Conservation (phyloP, 345 rosid genomes). For the Eucalyptus tenuipes region DNA sequence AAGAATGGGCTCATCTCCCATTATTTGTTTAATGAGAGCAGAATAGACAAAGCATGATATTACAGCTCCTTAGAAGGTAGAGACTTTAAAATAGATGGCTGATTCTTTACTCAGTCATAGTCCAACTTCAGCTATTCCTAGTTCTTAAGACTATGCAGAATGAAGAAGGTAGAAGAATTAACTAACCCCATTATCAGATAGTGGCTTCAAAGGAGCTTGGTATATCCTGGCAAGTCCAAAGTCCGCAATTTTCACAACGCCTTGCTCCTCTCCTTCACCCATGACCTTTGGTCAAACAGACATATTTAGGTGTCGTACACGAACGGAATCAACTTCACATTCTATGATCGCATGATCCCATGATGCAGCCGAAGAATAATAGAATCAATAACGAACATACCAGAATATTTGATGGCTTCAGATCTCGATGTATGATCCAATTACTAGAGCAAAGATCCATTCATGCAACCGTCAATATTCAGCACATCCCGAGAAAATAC, state of each 20-base stretch:
- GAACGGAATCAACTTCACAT: not conserved
- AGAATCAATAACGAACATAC: slow-evolving; percentile 3
- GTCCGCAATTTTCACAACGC: slow-evolving; percentile 94
- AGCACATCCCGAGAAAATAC: not conserved
- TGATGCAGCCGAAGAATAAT: not conserved
- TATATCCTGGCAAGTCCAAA: slow-evolving; percentile 96
- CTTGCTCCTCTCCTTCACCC: slow-evolving; percentile 98
- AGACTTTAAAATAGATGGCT: not conserved
- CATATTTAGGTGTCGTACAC: not conserved
- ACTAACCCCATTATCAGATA: slow-evolving; percentile 73
- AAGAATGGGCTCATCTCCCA: not conserved
- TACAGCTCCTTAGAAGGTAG: not conserved
- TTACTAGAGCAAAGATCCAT: slow-evolving; percentile 25
- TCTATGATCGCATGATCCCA: not conserved
- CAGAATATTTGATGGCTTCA: slow-evolving; percentile 96
- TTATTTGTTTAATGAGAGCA: not conserved
- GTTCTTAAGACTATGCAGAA: not conserved
- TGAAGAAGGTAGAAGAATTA: not conserved
- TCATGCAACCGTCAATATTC: not conserved
- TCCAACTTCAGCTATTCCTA: not conserved
- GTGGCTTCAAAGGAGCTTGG: slow-evolving; percentile 84
- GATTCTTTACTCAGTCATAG: not conserved
- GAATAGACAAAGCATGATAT: not conserved
- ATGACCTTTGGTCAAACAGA: slow-evolving; percentile 20
- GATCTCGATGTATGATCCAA: slow-evolving; percentile 98